These are phyloP conservation scores for Mayamaea pseudoterrestris DNA, from an alignment of 108 stramenopile species.

Conservation along the genomic window DNA sequence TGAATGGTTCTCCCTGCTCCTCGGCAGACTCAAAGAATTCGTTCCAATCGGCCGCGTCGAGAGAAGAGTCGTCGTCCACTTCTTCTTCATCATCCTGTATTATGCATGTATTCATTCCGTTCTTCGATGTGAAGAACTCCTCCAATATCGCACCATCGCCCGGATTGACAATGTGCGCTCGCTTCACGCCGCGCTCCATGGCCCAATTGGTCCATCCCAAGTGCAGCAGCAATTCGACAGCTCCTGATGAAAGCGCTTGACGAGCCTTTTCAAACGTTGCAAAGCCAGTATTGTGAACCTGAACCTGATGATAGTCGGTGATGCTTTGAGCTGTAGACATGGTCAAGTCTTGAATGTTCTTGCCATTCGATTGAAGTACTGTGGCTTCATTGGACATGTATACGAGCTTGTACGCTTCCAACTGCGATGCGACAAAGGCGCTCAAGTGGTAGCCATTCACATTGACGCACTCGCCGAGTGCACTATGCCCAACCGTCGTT, in stretches of 20 bases:
- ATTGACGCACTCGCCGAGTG: slow-evolving; percentile 33
- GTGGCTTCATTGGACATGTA: slow-evolving; percentile 35
- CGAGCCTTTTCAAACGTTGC: slow-evolving; percentile 10
- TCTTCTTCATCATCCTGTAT: slow-evolving; percentile 29
- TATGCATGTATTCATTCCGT: slow-evolving; percentile 45
- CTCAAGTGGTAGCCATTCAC: slow-evolving; percentile 41
- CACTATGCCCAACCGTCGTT: slow-evolving; percentile 35
- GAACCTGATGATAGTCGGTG: slow-evolving; percentile 10
- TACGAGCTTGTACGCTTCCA: slow-evolving; percentile 39
- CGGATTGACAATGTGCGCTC: slow-evolving; percentile 49
- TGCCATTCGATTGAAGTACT: slow-evolving; percentile 22
- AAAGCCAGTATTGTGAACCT: slow-evolving; percentile 12
- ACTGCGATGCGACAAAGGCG: slow-evolving; percentile 32
- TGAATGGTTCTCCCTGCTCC: not conserved
- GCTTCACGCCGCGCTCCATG: slow-evolving; percentile 37
- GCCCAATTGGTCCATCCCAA: slow-evolving; percentile 51
- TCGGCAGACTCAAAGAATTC: not conserved
- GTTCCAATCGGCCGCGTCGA: not conserved
- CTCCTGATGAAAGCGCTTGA: not conserved
- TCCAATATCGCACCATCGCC: slow-evolving; percentile 47
- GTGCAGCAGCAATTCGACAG: slow-evolving; percentile 26
- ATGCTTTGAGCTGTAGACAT: slow-evolving; percentile 7
- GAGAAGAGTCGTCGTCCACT: not conserved
- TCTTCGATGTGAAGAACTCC: slow-evolving; percentile 43
- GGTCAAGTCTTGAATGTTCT: slow-evolving; percentile 24